Evolutionary conservation across 176 grass and related monocot genomes (phyloP), one percentile per base, ranked within the genome.

Genomic region (Oropetium thomaeum): DNA sequence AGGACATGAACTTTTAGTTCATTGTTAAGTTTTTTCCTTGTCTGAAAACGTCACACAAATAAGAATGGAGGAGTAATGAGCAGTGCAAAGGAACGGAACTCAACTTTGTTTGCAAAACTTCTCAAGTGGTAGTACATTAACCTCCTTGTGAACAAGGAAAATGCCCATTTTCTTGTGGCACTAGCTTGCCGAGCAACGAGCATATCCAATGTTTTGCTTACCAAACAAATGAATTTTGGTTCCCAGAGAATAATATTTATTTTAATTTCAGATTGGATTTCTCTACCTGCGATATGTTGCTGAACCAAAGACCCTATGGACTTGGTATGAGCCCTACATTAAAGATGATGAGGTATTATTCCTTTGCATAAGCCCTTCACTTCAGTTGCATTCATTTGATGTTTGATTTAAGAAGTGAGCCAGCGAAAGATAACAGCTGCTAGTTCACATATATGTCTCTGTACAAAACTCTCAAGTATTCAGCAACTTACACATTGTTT

Each of bases 251-350:
- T 79, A 69, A 64, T 67, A 23, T 10, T 17, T 4, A 1, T 13
- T 62, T 62, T 27, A 65, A 26, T 79, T 84, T 47, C 84, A 99
- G 96, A 68, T 99, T 72, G 96, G 96, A 40, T 99, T 96, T 58
- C 92, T 96, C 19, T 99, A 99, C 80, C 74, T 99, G 57, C 84
- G 96, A 10, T 90, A 96, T 81, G 87, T 84, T 53, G 96, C 92
- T 7, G 96, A 99, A 66, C 89, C 96, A 10, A 99, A 90, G 70
- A 90, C 89, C 43, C 72, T 99, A 12, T 99, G 96, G 96, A 79
- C 65, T 70, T 99, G 96, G 96, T 99, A 82, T 32, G 96, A 90
- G 60, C 96, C 91, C 26, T 96, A 99, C 62, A 86, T 99, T 40
- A 86, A 92, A 74, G 96, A 99, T 80, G 89, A 90, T 22, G 96